Evolutionary conservation across 2,329 filamentous ascomycete genomes (phyloP).

Genomic region (Cryoendolithus antarcticus): DNA sequence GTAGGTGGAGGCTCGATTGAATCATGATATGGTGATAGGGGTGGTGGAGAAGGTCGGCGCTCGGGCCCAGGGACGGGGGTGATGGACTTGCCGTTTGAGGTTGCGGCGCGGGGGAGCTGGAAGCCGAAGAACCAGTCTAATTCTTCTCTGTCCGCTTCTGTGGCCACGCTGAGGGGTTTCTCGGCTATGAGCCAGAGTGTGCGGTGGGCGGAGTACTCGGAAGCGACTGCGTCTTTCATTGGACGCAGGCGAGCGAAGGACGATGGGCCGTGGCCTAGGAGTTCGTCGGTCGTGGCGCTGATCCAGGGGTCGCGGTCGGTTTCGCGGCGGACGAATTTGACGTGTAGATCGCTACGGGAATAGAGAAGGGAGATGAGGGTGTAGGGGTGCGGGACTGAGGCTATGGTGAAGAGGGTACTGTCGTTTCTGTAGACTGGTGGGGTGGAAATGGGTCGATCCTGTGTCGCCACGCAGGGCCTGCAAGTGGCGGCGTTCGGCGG

Average conservation of each 20-base stretch:
- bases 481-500: slow-evolving; percentile 71
- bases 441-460: slow-evolving; percentile 54
- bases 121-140: slow-evolving; percentile 89
- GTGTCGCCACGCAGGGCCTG: slow-evolving; percentile 57
- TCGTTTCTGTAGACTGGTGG: slow-evolving; percentile 58
- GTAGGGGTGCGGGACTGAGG: slow-evolving; percentile 82
- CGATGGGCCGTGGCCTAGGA: slow-evolving; percentile 52
- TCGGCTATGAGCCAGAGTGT: slow-evolving; percentile 77
- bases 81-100: slow-evolving; percentile 42
- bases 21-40: too few species aligned
- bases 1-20: too few species aligned
- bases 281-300: slow-evolving; percentile 53
- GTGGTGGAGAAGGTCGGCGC: slow-evolving; percentile 32
- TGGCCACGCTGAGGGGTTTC: slow-evolving; percentile 29
- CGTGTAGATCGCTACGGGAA: slow-evolving; percentile 31
- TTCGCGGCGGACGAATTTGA: slow-evolving; percentile 38
- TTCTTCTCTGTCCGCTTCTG: slow-evolving; percentile 39
- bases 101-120: slow-evolving; percentile 49
- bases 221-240: slow-evolving; percentile 73
- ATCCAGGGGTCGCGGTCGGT: slow-evolving; percentile 73
- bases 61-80: slow-evolving; percentile 49
- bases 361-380: slow-evolving; percentile 62
- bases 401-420: slow-evolving; percentile 65
- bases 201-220: slow-evolving; percentile 48
- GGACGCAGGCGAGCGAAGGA: slow-evolving; percentile 54